A percentile compares a stretch with the other conserved stretches of the same genome.
Conservation (phyloP, 108 stramenopile genomes). For the Epipyxis sp. region DNA sequence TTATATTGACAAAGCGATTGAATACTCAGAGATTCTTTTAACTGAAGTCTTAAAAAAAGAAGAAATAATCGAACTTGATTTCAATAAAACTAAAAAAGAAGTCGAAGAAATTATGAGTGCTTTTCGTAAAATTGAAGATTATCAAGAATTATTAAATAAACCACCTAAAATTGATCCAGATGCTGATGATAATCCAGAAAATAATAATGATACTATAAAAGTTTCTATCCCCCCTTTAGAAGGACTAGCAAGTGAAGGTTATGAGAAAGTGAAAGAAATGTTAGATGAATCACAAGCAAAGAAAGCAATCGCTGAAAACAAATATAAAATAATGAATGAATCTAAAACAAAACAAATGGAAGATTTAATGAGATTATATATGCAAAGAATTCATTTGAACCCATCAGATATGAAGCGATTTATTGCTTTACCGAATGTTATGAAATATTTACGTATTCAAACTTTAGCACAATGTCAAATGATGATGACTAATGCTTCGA, state of each 20-base stretch:
- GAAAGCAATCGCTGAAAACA: background rate
- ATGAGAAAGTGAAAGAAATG: background rate
- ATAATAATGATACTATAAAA: background rate
- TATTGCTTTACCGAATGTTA: background rate
- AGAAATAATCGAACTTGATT: background rate
- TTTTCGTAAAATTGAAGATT: conserved; percentile 9
- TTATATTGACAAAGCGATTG: conserved; percentile 20
- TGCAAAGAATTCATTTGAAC: background rate
- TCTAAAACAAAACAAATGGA: background rate
- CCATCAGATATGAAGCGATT: background rate
- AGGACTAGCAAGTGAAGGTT: conserved; percentile 5
- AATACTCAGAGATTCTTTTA: background rate
- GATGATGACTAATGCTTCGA: background rate
- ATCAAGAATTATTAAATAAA: background rate
- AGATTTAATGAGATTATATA: background rate
- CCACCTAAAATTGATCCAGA: conserved; percentile 20
- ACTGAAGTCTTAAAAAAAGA: background rate
- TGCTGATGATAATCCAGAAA: background rate
- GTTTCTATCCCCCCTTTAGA: background rate
- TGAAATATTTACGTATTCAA: background rate
- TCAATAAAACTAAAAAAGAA: background rate
- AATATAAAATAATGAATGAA: background rate
- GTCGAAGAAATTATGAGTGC: conserved; percentile 11
- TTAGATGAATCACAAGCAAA: background rate
- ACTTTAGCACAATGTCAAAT: background rate